Evolutionary conservation across 352 stramenopile species (phyloP).

Genomic region (Pythium volutum): DNA sequence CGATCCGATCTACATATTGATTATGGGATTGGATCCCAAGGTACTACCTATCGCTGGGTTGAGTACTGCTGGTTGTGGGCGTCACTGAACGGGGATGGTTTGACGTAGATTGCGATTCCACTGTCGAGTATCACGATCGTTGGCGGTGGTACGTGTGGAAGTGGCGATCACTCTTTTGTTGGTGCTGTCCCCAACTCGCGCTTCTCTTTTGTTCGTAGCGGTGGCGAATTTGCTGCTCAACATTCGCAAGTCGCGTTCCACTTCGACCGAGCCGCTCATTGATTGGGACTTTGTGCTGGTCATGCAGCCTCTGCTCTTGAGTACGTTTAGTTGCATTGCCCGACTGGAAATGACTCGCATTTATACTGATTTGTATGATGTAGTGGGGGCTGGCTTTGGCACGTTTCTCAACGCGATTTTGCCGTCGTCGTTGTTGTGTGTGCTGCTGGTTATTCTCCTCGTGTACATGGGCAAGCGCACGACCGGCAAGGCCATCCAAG

Average conservation of each 20-base stretch:
- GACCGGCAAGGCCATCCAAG: constrained; percentile 86
- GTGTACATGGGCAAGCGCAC: constrained; percentile 85
- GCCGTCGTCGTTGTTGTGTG: constrained; percentile 83
- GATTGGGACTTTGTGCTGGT: constrained; percentile 97
- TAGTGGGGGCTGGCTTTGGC: constrained; percentile 70
- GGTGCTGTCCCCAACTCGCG: not conserved
- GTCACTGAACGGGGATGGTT: not conserved
- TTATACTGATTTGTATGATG: constrained; percentile 4
- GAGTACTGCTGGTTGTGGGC: not conserved
- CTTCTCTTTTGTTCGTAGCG: constrained; percentile 31
- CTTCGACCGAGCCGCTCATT: constrained; percentile 89
- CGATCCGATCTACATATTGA: constrained; percentile 96
- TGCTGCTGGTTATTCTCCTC: constrained; percentile 90
- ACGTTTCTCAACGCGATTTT: constrained; percentile 92
- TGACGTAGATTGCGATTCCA: constrained; percentile 84
- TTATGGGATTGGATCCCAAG: constrained; percentile 92
- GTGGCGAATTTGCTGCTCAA: constrained; percentile 94
- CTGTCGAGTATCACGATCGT: constrained; percentile 96
- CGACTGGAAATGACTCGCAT: not conserved
- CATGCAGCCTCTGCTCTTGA: constrained; percentile 92
- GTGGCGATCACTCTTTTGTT: not conserved
- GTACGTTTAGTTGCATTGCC: constrained; percentile 32
- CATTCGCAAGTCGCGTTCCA: constrained; percentile 81
- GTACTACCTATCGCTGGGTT: constrained; percentile 8
- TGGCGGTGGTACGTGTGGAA: constrained; percentile 41